These are phyloP conservation scores for Leishmania arabica DNA, from an alignment of 208 protist genomes.

Conservation along the genomic window DNA sequence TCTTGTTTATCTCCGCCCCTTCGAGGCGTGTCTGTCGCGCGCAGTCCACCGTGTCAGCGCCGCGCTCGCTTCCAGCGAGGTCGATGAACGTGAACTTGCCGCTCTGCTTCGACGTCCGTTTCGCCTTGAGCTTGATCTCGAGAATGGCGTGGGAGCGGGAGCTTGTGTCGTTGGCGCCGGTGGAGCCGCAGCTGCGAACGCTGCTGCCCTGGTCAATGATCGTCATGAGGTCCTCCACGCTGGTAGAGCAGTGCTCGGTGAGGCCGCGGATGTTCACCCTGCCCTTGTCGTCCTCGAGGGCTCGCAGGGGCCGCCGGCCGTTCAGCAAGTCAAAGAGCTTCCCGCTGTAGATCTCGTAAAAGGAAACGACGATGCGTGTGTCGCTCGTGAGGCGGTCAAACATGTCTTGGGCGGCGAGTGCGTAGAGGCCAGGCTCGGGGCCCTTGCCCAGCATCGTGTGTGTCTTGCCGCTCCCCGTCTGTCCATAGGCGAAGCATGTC, in stretches of 20 bases:
- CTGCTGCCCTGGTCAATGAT: slow-evolving; percentile 87
- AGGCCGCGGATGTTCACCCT: slow-evolving; percentile 74
- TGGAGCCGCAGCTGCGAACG: slow-evolving; percentile 84
- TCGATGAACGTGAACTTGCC: slow-evolving; percentile 91
- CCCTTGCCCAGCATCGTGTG: slow-evolving; percentile 89
- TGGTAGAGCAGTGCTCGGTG: slow-evolving; percentile 48
- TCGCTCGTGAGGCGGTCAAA: slow-evolving; percentile 57
- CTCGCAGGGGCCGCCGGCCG: slow-evolving; percentile 56
- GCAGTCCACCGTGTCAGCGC: slow-evolving; percentile 77
- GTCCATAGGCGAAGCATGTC: slow-evolving; percentile 91
- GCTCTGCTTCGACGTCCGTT: slow-evolving; percentile 7
- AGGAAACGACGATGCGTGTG: slow-evolving; percentile 48
- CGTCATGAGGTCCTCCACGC: slow-evolving; percentile 58
- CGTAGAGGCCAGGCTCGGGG: slow-evolving; percentile 67
- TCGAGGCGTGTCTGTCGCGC: slow-evolving; percentile 88
- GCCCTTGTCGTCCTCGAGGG: slow-evolving; percentile 66
- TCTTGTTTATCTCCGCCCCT: slow-evolving; percentile 91
- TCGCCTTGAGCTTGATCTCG: slow-evolving; percentile 48
- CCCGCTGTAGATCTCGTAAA: slow-evolving; percentile 89
- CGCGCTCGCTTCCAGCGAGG: slow-evolving; percentile 92
- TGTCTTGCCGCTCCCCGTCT: slow-evolving; percentile 93
- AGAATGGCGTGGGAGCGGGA: slow-evolving; percentile 97
- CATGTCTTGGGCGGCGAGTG: slow-evolving; percentile 68
- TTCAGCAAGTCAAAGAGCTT: slow-evolving; percentile 83
- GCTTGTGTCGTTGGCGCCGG: slow-evolving; percentile 94